Evolutionary conservation across 345 rosid genomes (phyloP), one percentile per base, ranked within the genome.

Genomic region (Gossypioides kirkii): DNA sequence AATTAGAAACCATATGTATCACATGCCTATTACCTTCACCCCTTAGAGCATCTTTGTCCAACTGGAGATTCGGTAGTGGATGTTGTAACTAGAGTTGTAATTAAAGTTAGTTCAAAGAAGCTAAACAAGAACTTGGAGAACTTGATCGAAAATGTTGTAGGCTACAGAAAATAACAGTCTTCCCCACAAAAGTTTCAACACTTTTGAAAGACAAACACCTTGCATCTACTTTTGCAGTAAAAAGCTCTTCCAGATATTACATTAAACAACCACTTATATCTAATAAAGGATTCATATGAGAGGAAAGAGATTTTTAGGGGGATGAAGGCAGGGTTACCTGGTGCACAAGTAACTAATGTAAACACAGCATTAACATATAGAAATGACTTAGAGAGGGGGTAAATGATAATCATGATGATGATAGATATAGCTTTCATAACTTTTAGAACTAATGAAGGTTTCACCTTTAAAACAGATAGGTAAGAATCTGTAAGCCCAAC

Each of bases 381-480:
- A 49, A 68, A 49, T 68, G 42, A 47, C 45, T 26, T 10, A 8
- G 23, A 9, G 20, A 22, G 26, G 55, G 38, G 18, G 20, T 9
- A 46, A 45, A 45, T 45, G 22, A 54, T 54, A 47, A 66, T 2
- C 12, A 17, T 20, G 20, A 18, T 43, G 13, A 64, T 42, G 46
- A 14, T 16, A 45, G 42, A 36, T 28, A 45, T 1, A 64, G 17
- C 26, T 50, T 36, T 18, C 28, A 11, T 38, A 18, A 11, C n/a
- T 70, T 36, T 50, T 16, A 70, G 4, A 68, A 68, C 43, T 53
- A 18, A 53, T 26, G 53, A 69, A 53, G 61, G 64, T 75, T 41
- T 74, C 70, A 91, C 96, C 96, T 91, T 89, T 68, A 85, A 56
- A 73, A 91, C 92, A 38, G 97, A 91, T 55, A 91, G 88, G 69